Base-by-base conservation (phyloP, 305 asterid species). In the Petunia hybrid region DNA sequence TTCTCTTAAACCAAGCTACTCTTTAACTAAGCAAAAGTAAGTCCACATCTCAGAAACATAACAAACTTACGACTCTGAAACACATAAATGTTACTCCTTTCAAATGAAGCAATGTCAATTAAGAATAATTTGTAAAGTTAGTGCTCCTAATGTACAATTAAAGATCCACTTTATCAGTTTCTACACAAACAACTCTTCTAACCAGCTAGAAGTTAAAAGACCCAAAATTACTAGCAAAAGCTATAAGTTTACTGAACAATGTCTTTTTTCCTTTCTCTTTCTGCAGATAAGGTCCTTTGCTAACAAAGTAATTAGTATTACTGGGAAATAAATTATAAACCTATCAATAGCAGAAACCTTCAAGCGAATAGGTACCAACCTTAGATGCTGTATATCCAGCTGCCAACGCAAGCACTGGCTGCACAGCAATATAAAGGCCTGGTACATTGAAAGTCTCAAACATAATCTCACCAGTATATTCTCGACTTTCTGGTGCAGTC, bases 391-490 rank as follows among this genome's bases (percentile, higher is more conserved):
- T 95, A 87, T 94, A 95, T 4, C 99, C 99, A 84, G 99, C 99
- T 60, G 99, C 99, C 87, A 95, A 83, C 83, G 99, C 99, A 77
- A 95, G 98, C 80, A 95, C 97, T 2, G 99, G 97, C 86, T 94
- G 99, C 89, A 95, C 98, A 0, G 97, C 99, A 42, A 95, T 94
- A 80, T 91, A 95, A 59, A 95, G 91, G 43, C 97, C 98, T 0
- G 98, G 97, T 81, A 92, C 96, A 70, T 95, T 94, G 70, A 95
- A 95, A 1, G 98, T 94, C 89, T 94, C 98, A 65, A 95, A 95
- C 99, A 95, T 94, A 57, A 94, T 94, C 89, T 95, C 99, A 6
- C 98, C 99, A 0, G 97, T 89, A 79, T 91, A 94, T 79, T 94
- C 98, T 66, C 99, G 89, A 62, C 91, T 94, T 94, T 95, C 99